These are phyloP conservation scores for Talaromyces sp. DNA, from an alignment of 2,329 filamentous ascomycete species.

Conservation along the genomic window DNA sequence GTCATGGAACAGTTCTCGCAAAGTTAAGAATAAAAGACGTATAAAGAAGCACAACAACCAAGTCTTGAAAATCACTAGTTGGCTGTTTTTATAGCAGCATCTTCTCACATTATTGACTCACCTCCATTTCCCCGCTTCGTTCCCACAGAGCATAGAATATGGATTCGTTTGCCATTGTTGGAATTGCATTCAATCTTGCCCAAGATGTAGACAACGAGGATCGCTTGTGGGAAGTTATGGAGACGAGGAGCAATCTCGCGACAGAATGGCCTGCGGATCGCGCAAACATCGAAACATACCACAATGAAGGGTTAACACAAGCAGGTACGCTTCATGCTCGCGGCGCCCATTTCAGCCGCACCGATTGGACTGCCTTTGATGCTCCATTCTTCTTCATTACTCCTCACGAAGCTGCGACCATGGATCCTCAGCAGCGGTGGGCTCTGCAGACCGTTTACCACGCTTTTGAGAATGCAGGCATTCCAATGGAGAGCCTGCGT, in stretches of 20 bases:
- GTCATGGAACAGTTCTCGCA: too few species aligned
- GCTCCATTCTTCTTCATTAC: slow-evolving; percentile 14
- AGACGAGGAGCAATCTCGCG: slow-evolving; percentile 2
- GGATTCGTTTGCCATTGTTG: slow-evolving; percentile 18
- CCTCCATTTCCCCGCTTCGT: too few species aligned
- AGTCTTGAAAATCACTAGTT: too few species aligned
- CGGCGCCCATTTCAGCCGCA: slow-evolving; percentile 12
- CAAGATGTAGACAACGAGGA: slow-evolving; percentile 6
- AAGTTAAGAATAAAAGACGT: too few species aligned
- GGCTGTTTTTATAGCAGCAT: too few species aligned
- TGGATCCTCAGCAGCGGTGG: slow-evolving; percentile 14
- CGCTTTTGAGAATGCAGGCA: slow-evolving; percentile 32
- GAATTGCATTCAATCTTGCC: slow-evolving; percentile 10
- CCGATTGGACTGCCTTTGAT: slow-evolving; percentile 11
- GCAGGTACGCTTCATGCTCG: not conserved
- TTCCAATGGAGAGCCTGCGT: slow-evolving; percentile 14
- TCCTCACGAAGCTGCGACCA: slow-evolving; percentile 8
- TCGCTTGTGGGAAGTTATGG: slow-evolving; percentile 11
- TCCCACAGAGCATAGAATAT: too few species aligned
- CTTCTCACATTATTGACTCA: too few species aligned
- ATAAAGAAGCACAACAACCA: too few species aligned
- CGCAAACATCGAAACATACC: not conserved
- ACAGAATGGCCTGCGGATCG: not conserved
- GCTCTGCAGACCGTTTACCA: slow-evolving; percentile 17
- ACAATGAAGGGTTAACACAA: too few species aligned